phyloP scores from a whole-genome alignment of 176 grass and related monocot genomes.

The Oropetium thomaeum region DNA sequence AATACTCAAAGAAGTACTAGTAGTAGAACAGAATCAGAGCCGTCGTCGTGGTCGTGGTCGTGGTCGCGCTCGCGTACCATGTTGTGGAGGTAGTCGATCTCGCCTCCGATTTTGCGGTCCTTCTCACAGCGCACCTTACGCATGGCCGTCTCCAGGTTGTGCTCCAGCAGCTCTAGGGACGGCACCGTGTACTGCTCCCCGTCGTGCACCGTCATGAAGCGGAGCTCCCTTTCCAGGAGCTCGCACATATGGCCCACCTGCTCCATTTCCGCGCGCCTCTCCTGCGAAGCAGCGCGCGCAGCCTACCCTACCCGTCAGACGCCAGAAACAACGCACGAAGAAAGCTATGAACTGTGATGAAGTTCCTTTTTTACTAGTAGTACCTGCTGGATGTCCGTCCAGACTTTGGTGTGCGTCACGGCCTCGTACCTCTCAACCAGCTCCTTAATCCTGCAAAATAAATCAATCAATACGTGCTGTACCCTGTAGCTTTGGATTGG shows the following conservation, averaged over 20 bases:
- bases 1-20: too few species aligned
- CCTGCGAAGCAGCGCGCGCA: conserved; percentile 13
- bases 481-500: too few species aligned
- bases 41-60: too few species aligned
- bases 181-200: conserved; percentile 67
- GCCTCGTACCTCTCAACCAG: conserved; percentile 83
- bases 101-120: conserved; percentile 74
- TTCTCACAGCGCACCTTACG: conserved; percentile 70
- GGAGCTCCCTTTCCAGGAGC: conserved; percentile 77
- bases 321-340: neutral
- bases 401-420: conserved; percentile 71
- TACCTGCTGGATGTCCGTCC: conserved; percentile 65
- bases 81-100: conserved; percentile 71
- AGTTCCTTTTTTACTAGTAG: too few species aligned
- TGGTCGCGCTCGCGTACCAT: too few species aligned
- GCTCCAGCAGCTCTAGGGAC: conserved; percentile 67
- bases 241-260: conserved; percentile 74
- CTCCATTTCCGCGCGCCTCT: conserved; percentile 65
- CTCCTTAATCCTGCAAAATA: conserved; percentile 51
- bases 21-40: neutral
- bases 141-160: conserved; percentile 70
- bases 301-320: neutral
- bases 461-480: neutral
- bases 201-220: conserved; percentile 77
- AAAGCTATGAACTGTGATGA: neutral